Conservation (phyloP, 129 eudicot species). For the Pulicaria dysenterica region DNA sequence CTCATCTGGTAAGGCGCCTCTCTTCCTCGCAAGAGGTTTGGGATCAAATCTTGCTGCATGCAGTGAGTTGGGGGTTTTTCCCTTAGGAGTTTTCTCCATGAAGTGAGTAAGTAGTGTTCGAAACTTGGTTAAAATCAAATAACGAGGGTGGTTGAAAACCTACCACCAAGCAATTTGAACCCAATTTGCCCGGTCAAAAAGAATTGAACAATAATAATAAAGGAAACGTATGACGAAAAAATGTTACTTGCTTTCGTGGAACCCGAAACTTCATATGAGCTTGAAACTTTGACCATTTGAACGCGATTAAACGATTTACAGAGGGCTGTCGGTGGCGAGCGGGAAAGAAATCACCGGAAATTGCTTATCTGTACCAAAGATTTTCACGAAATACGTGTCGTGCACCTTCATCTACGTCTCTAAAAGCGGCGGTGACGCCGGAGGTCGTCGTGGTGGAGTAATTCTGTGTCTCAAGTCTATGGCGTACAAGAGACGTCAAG, state of each 20-base stretch:
- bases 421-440: neutral
- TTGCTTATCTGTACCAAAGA: neutral
- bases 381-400: conserved; percentile 7
- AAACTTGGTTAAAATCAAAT: too few species aligned
- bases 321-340: conserved; percentile 21
- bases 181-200: too few species aligned
- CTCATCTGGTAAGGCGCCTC: too few species aligned
- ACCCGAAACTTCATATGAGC: neutral
- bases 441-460: neutral
- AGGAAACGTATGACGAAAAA: too few species aligned
- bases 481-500: conserved; percentile 72
- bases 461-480: conserved; percentile 22
- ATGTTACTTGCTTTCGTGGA: neutral
- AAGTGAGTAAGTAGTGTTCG: too few species aligned
- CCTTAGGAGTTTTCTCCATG: too few species aligned
- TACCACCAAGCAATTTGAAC: too few species aligned
- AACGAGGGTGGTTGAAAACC: too few species aligned
- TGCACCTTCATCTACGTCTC: conserved; percentile 11
- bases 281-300: conserved; percentile 18
- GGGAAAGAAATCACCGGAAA: conserved; percentile 18
- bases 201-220: too few species aligned
- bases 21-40: too few species aligned
- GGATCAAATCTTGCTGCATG: too few species aligned
- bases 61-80: too few species aligned
- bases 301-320: neutral